Conservation (phyloP, 1,284 basidiomycete species). For the Xanthoconium separans region DNA sequence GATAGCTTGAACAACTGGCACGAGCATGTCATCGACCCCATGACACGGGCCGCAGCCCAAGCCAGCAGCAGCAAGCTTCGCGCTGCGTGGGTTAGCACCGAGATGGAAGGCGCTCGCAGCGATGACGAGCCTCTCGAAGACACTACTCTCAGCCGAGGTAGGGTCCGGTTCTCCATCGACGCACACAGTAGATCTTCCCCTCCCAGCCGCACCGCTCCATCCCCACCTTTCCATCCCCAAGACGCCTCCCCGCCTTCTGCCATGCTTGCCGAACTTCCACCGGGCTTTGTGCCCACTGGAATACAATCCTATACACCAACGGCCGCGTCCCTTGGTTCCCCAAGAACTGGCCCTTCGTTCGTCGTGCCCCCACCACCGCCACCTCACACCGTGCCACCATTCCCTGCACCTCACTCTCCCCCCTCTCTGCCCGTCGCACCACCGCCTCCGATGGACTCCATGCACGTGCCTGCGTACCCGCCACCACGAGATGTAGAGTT, state of each 20-base stretch:
- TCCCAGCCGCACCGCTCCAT: constrained; percentile 8
- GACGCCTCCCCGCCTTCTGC: constrained; percentile 12
- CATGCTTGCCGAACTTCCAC: constrained; percentile 21
- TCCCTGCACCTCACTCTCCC: constrained; percentile 1
- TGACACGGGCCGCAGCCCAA: constrained; percentile 4
- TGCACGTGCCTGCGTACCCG: constrained; percentile 21
- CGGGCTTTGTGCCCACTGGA: constrained; percentile 26
- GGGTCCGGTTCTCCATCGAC: constrained; percentile 14
- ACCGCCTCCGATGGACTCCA: constrained; percentile 6
- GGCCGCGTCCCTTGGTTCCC: constrained; percentile 8
- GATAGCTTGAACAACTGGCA: constrained; percentile 23
- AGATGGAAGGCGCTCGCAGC: constrained; percentile 24
- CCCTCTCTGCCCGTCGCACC: background rate
- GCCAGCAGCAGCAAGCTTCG: constrained; percentile 6
- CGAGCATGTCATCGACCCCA: constrained; percentile 24
- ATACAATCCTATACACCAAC: constrained; percentile 7
- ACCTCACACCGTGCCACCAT: constrained; percentile 10
- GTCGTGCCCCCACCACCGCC: constrained; percentile 12
- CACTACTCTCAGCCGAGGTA: constrained; percentile 13
- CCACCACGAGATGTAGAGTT: constrained; percentile 47
- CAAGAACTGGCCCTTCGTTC: constrained; percentile 11
- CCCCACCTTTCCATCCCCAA: constrained; percentile 12
- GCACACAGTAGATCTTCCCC: constrained; percentile 12
- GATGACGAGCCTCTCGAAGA: constrained; percentile 24
- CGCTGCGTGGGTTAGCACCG: constrained; percentile 31